Base-by-base conservation (phyloP, 352 stramenopile species). In the Phytophthora capsici region DNA sequence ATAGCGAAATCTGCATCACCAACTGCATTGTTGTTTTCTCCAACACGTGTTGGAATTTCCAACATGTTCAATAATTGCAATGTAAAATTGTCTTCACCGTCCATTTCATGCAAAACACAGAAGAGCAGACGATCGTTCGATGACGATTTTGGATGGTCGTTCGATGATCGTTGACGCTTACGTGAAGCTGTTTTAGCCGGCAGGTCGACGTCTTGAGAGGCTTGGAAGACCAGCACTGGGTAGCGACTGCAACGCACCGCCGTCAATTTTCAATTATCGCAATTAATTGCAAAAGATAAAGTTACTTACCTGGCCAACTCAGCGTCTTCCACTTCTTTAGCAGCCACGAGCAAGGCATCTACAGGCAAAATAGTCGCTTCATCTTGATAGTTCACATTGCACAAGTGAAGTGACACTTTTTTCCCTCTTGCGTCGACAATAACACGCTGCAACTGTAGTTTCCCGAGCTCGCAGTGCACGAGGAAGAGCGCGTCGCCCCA, bases 301-400 rank as follows among this genome's bases (percentile, higher is more conserved):
- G 28, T 14, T 6, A 78, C 69, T 52, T 62, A 88, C 79, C 56
- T 70, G 45, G 72, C 77, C n/a, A 85, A 51, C 5, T 69, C 40
- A 1, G 52, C 38, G 45, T 83, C 65, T 56, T 78, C 65, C 41
- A 85, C 72, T 54, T 80, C 68, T 45, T 72, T 71, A 5, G 67
- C 72, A 19, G 66, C 77, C 9, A 84, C 65, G 17, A 88, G 70
- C 8, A 28, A 51, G 26, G 77, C 73, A 12, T 71, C 47, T 3
- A 23, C n/a, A 14, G 75, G 70, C 38, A 86, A 28, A 17, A 41
- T 36, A 36, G 45, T 41, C 12, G 22, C 63, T 23, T 28, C 30
- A 10, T 12, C 16, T 13, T 57, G 38, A 13, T 34, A 5, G 4
- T 19, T 28, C 40, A 77, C 34, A 16, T 20, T 57, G 34, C 65